These are phyloP conservation scores for Spinacia oleracea DNA, from an alignment of 179 eudicot species.

Conservation along the genomic window DNA sequence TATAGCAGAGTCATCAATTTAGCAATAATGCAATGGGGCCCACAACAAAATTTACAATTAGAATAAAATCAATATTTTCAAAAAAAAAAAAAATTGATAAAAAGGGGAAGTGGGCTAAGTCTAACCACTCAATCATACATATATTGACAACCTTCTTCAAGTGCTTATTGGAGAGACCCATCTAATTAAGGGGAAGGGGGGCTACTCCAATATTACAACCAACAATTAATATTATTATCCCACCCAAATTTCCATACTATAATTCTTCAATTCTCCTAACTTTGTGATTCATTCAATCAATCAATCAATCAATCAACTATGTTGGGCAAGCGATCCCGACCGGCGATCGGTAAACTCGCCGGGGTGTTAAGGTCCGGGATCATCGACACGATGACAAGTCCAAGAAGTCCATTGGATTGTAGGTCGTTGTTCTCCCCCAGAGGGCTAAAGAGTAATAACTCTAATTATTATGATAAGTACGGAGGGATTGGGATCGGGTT, in stretches of 20 bases:
- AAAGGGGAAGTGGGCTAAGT: conserved; percentile 46
- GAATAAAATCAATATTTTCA: neutral
- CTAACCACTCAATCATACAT: conserved; percentile 49
- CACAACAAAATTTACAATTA: conserved; percentile 1
- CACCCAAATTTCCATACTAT: neutral
- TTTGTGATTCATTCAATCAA: no score
- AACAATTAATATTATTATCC: neutral
- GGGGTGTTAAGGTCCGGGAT: conserved; percentile 26
- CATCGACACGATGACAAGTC: conserved; percentile 34
- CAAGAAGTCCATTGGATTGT: conserved; percentile 47
- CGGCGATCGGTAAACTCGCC: conserved; percentile 47
- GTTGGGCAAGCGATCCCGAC: conserved; percentile 48
- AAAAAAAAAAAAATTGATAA: conserved; percentile 28
- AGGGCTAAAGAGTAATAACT: conserved; percentile 28
- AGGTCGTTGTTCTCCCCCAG: conserved; percentile 43
- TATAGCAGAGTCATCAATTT: conserved; percentile 19
- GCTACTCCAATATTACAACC: conserved; percentile 22
- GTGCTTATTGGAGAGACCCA: conserved; percentile 35
- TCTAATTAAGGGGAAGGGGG: conserved; percentile 27
- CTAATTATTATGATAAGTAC: conserved; percentile 26
- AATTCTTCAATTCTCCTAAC: no score
- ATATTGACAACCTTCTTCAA: conserved; percentile 35
- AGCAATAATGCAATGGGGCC: conserved; percentile 25
- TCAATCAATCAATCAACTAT: conserved; percentile 30
- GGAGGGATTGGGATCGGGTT: conserved; percentile 61